Conservation (phyloP, 202 grass and related monocot genomes). For the Elaeis oleifera region DNA sequence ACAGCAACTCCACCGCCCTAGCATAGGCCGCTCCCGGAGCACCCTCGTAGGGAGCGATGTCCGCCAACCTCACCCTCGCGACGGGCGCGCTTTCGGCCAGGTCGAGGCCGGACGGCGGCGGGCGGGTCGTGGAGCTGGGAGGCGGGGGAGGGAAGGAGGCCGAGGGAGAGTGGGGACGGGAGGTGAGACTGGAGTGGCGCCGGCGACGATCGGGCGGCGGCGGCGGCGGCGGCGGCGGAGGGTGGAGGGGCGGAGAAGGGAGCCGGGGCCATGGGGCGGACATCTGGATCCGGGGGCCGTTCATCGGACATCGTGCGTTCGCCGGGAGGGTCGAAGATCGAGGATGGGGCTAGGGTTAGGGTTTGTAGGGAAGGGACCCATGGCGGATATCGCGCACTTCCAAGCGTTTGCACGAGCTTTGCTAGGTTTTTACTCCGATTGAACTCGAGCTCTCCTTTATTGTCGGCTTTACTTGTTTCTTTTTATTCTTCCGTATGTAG, state of each 20-base stretch:
- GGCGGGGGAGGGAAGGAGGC: slow-evolving; percentile 5
- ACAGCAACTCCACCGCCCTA: slow-evolving; percentile 37
- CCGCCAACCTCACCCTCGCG: slow-evolving; percentile 48
- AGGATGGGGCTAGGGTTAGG: slow-evolving; percentile 3
- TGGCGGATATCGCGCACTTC: slow-evolving; percentile 26
- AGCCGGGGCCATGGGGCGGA: slow-evolving; percentile 2
- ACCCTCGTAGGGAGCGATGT: slow-evolving; percentile 51
- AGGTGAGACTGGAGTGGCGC: slow-evolving; percentile 7
- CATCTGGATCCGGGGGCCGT: slow-evolving; percentile 18
- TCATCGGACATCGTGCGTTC: slow-evolving; percentile 15
- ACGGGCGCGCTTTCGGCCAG: slow-evolving; percentile 12
- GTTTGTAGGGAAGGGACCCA: not conserved
- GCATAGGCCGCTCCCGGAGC: slow-evolving; percentile 22
- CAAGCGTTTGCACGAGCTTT: not conserved
- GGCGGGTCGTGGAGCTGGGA: slow-evolving; percentile 15
- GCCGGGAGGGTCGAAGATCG: slow-evolving; percentile 23
- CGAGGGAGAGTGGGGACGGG: slow-evolving; percentile 13
- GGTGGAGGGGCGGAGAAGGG: slow-evolving; percentile 27
- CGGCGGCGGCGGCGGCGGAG: not conserved
- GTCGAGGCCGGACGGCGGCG: not conserved
- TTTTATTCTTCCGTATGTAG: too few species aligned
- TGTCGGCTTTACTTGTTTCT: too few species aligned
- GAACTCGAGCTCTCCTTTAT: not conserved
- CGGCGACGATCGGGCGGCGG: slow-evolving; percentile 27
- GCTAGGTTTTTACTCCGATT: not conserved